Base-by-base conservation (phyloP, 345 rosid genomes). In the Arabis alpina region DNA sequence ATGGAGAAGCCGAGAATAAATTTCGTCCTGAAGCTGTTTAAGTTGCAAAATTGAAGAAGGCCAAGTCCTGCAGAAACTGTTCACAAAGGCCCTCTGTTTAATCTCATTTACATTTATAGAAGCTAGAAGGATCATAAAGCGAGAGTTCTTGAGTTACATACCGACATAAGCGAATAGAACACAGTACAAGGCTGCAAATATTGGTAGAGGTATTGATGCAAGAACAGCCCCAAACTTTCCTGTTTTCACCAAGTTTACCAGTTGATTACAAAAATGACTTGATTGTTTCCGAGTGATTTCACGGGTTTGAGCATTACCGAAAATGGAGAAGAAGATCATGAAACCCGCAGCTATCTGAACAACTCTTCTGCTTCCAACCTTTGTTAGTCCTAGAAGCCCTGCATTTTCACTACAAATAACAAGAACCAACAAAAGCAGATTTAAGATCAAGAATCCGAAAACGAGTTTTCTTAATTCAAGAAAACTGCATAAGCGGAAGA, bases 201-300 rank as follows among this genome's bases (percentile, higher is more conserved):
- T 87, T 0, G 96, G 96, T 66, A 91, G 66, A 3, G 95, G 97
- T 75, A 91, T 86, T 0, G 97, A 94, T 41, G 97, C 97, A 64
- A 91, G 77, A 81, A 94, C 78, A 36, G 97, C 93, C n/a, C 99
- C 93, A 15, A 89, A 91, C 82, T 91, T 91, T 51, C 97, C 97
- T 93, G 86, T 70, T 59, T 73, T 50, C 54, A 53, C 42, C 43
- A 54, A 47, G 11, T 63, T 25, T 2, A 15, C 6, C 66, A 54
- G 64, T 68, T 23, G 13, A 5, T 44, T 11, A 24, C 0, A 27
- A 59, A 32, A 34, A 34, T 28, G 42, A 12, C 50, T 2, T 2
- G 32, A 41, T 10, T 57, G 37, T 54, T 28, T 43, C 5, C 1
- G 49, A 44, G 5, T 25, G 42, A 45, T 48, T 54, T 54, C 13